Conservation (phyloP, 352 stramenopile genomes). For the Peronospora tabacina region DNA sequence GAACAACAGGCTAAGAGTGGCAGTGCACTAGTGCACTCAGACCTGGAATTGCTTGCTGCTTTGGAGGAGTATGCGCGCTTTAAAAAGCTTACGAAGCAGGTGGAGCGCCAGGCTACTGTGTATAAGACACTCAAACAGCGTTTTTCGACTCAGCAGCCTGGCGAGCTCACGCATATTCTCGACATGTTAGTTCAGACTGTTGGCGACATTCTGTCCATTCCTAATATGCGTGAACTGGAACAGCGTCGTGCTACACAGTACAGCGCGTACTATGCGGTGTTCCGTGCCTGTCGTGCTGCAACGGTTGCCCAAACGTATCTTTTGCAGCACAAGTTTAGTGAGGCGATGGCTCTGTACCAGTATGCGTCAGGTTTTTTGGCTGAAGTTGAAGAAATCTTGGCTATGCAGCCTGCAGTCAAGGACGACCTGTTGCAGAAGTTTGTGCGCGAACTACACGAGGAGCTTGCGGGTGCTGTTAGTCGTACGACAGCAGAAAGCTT, state of each 20-base stretch:
- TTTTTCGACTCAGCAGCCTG: constrained; percentile 37
- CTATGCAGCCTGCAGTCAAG: constrained; percentile 46
- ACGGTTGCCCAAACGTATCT: constrained; percentile 66
- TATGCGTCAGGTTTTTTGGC: constrained; percentile 53
- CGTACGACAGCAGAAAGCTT: constrained; percentile 70
- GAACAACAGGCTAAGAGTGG: constrained; percentile 77
- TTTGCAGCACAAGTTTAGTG: constrained; percentile 53
- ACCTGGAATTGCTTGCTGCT: constrained; percentile 55
- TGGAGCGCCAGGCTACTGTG: constrained; percentile 52
- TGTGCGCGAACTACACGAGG: constrained; percentile 45
- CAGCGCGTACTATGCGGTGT: constrained; percentile 60
- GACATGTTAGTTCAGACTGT: constrained; percentile 80
- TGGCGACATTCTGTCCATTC: constrained; percentile 66
- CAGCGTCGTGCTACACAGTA: constrained; percentile 47
- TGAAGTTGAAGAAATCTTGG: constrained; percentile 54
- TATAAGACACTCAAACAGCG: constrained; percentile 59
- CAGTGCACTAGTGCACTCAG: constrained; percentile 56
- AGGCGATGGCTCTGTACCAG: constrained; percentile 65
- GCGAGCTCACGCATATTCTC: constrained; percentile 71
- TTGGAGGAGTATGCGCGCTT: constrained; percentile 73
- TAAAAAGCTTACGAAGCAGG: constrained; percentile 65
- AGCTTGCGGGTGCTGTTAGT: constrained; percentile 56
- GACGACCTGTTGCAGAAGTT: constrained; percentile 59
- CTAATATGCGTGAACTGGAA: constrained; percentile 47
- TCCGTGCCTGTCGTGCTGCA: constrained; percentile 52